Evolutionary conservation across 2,329 filamentous ascomycete species (phyloP).

Genomic region (Apiospora sp.): DNA sequence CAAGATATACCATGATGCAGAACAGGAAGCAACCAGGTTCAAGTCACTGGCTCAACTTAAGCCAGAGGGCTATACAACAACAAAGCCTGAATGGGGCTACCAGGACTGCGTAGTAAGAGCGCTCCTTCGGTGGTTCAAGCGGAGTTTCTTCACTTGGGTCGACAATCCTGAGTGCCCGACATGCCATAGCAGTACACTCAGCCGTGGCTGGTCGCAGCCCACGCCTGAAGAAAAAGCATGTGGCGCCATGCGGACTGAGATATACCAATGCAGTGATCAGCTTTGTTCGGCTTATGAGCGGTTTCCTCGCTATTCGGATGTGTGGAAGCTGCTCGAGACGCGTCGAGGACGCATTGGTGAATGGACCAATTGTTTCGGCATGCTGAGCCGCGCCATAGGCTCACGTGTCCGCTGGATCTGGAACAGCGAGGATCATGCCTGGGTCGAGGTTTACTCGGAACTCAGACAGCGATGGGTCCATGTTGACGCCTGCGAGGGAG

Average conservation of each 20-base stretch:
- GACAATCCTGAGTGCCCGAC: conserved; percentile 89
- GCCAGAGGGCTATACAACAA: neutral
- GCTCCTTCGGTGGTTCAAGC: conserved; percentile 85
- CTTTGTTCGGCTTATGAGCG: neutral
- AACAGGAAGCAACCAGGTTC: neutral
- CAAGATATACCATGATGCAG: neutral
- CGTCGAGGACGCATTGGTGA: conserved; percentile 88
- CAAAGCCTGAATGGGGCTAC: conserved; percentile 91
- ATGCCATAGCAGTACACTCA: neutral
- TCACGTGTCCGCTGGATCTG: conserved; percentile 95
- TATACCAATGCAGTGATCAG: neutral
- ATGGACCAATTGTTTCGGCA: conserved; percentile 98
- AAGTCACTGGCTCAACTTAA: neutral
- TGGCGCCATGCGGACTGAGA: neutral
- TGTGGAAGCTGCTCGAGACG: conserved; percentile 90
- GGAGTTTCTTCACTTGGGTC: conserved; percentile 94
- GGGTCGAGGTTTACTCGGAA: conserved; percentile 97
- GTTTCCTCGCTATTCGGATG: conserved; percentile 85
- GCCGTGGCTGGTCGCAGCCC: neutral
- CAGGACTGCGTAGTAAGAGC: conserved; percentile 75
- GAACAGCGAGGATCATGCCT: conserved; percentile 97
- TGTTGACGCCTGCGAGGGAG: conserved; percentile 91
- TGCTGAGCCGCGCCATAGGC: conserved; percentile 93
- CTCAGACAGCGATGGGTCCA: conserved; percentile 96
- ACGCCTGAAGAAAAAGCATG: neutral